Evolutionary conservation across 2,329 filamentous ascomycete genomes (phyloP), one percentile per base, ranked within the genome.

Genomic region (Exophiala dermatitidis): DNA sequence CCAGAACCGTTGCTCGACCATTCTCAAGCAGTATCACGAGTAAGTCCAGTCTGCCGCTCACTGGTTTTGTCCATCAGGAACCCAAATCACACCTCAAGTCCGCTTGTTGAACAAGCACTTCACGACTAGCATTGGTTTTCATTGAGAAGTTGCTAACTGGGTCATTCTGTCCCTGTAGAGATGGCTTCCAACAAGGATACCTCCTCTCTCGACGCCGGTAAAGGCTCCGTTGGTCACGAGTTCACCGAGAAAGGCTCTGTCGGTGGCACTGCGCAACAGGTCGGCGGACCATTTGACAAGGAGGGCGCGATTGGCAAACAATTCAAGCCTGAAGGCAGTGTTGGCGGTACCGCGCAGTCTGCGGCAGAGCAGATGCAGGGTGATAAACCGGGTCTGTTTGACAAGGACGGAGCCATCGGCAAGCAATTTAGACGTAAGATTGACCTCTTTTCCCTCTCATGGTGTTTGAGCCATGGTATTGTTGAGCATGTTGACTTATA

Each of bases 151-250:
- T 41, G 6, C 19, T 26, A 28, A 26, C 38, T 41, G 3, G 9
- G 38, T 51, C 9, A 48, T 46, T 37, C 19, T 19, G 19, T 19
- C 3, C 5, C 33, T 28, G 28, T 29, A 59, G 57, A 48, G 53
- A 60, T 60, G 58, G 46, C 53, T 43, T 41, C 38, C 5, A 41
- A 41, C 38, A 41, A 41, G 19, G 58, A 60, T 42, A 53, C 52
- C 34, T 52, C 48, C 4, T 29, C 41, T 12, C 56, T 60, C 48
- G 58, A 60, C 40, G 54, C 54, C 34, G 34, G 46, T 42, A 50
- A 60, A 31, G 58, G 58, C 51, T 50, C 50, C 33, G 53, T 60
- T 10, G 58, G 58, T 49, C 43, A 41, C 8, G 41, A 55, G 30
- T 60, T 60, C 53, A 49, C 31, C 4, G 26, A 53, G 8, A 47